A percentile compares a stretch with the other conserved stretches of the same genome.
These are phyloP conservation scores for Elsinoe fawcettii DNA, from an alignment of 2,329 filamentous ascomycete species.

Conservation along the genomic window DNA sequence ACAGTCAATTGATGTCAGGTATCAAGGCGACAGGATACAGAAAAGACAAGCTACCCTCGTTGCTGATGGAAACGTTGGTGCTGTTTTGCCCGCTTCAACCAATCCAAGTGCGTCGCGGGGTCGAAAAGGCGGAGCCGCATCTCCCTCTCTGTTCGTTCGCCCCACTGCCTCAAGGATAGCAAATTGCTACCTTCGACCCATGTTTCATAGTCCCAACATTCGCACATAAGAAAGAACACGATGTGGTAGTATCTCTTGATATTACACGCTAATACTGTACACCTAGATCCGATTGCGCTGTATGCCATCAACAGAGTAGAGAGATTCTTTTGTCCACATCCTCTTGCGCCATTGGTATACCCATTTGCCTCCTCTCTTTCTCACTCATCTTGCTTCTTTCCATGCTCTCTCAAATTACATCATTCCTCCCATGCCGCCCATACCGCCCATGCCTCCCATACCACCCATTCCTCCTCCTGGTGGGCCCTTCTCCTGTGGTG, in stretches of 20 bases:
- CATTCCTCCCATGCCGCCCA: slow-evolving; percentile 47
- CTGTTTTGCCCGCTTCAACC: slow-evolving; percentile 5
- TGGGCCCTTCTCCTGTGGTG: slow-evolving; percentile 78
- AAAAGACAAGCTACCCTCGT: slow-evolving; percentile 11
- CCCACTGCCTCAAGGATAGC: background rate
- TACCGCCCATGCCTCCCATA: slow-evolving; percentile 54
- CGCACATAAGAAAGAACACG: too few species aligned
- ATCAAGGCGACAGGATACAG: slow-evolving; percentile 11
- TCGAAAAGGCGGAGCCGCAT: slow-evolving; percentile 1
- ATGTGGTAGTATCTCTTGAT: slow-evolving; percentile 11
- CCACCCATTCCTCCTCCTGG: slow-evolving; percentile 54
- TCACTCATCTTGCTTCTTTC: background rate
- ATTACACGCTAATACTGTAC: slow-evolving; percentile 16
- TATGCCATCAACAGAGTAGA: background rate
- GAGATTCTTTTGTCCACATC: background rate
- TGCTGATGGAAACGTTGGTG: slow-evolving; percentile 11
- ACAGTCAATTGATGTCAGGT: slow-evolving; percentile 11
- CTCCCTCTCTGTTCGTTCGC: background rate
- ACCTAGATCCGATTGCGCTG: slow-evolving; percentile 8
- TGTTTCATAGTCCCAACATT: too few species aligned
- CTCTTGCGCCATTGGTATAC: background rate
- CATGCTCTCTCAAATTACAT: background rate
- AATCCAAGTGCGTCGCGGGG: background rate
- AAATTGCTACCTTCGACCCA: too few species aligned
- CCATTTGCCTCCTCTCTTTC: background rate